Evolutionary conservation across 192 early-diverging fungal species (phyloP).

Genomic region (Haplosporangium gracile): DNA sequence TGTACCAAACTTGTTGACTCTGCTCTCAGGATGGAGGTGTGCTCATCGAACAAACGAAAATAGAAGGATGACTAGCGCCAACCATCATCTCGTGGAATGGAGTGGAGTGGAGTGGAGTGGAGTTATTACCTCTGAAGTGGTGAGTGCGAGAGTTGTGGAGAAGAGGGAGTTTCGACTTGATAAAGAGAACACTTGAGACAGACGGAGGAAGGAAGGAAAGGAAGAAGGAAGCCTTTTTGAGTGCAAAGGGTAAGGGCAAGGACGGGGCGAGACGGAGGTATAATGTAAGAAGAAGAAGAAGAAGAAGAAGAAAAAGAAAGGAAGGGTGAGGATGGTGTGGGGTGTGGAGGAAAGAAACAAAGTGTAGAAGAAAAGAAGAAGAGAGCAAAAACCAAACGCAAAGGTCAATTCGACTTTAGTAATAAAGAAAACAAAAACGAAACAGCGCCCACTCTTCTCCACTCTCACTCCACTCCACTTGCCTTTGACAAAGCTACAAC

Average conservation of each 20-base stretch:
- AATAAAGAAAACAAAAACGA: not conserved
- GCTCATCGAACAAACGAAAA: not conserved
- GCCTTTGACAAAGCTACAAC: not conserved
- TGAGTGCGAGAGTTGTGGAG: not conserved
- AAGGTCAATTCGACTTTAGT: not conserved
- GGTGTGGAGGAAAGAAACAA: constrained; percentile 1
- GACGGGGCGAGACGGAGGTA: too few relatives aligned
- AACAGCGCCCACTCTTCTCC: not conserved
- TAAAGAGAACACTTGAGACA: constrained; percentile 4
- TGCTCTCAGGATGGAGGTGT: not conserved
- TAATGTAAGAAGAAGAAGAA: not conserved
- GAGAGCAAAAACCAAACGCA: not conserved
- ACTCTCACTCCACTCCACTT: not conserved
- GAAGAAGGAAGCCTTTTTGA: not conserved
- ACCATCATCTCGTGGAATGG: not conserved
- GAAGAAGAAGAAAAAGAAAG: not conserved
- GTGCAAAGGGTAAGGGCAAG: too few relatives aligned
- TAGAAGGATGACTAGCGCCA: not conserved
- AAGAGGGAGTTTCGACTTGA: constrained; percentile 2
- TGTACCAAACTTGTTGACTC: not conserved
- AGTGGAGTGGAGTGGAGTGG: not conserved
- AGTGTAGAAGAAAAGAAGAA: not conserved
- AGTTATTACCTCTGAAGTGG: not conserved
- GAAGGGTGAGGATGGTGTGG: not conserved
- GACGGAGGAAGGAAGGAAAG: not conserved